Conservation (phyloP, 345 rosid genomes). For the Capsella bursapastoris region DNA sequence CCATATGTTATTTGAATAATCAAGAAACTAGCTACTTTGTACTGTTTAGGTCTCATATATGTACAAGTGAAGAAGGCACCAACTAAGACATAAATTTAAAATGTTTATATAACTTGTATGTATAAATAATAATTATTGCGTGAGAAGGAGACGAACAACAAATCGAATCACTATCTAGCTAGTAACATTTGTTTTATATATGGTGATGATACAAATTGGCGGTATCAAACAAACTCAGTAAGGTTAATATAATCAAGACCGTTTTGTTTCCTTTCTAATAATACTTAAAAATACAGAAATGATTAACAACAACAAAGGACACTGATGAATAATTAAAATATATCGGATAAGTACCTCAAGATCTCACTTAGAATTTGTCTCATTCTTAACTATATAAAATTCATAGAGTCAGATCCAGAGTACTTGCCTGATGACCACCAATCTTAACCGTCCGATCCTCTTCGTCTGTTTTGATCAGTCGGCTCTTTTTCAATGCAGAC, state of each 20-base stretch:
- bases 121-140: no score
- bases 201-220: slow-evolving; percentile 39
- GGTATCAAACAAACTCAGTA: slow-evolving; percentile 42
- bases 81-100: not conserved
- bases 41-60: slow-evolving; percentile 7
- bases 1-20: not conserved
- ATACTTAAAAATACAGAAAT: slow-evolving; percentile 16
- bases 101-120: no score
- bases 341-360: slow-evolving; percentile 75
- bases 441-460: slow-evolving; percentile 47
- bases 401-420: slow-evolving; percentile 98
- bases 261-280: slow-evolving; percentile 42
- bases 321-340: slow-evolving; percentile 39
- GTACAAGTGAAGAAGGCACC: not conserved
- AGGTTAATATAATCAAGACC: slow-evolving; percentile 37
- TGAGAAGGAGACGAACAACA: not conserved
- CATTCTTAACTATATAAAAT: slow-evolving; percentile 43
- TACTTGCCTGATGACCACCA: slow-evolving; percentile 64
- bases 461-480: slow-evolving; percentile 46
- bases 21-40: not conserved
- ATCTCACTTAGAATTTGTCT: slow-evolving; percentile 89
- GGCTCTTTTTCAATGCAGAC: slow-evolving; percentile 51
- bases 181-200: not conserved
- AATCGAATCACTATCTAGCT: not conserved
- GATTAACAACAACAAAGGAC: slow-evolving; percentile 26